Evolutionary conservation across 2,329 filamentous ascomycete species (phyloP).

Genomic region (Verticillium isaacii): DNA sequence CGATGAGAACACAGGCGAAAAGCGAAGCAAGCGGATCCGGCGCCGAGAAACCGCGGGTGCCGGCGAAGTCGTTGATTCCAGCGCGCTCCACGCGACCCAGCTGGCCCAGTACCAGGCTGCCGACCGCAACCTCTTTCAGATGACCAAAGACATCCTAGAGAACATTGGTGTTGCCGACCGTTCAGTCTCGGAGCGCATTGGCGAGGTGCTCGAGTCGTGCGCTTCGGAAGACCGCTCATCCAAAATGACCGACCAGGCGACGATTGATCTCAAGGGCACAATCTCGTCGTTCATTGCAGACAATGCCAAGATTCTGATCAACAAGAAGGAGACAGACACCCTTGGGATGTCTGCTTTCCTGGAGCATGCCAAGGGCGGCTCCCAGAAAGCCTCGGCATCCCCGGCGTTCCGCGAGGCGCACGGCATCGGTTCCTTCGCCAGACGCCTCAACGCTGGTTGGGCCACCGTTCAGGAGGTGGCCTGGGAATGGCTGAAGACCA

Average conservation of each 20-base stretch:
- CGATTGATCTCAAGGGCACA: conserved; percentile 43
- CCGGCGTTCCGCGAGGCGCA: conserved; percentile 46
- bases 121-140: conserved; percentile 51
- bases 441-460: conserved; percentile 42
- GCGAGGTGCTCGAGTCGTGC: conserved; percentile 48
- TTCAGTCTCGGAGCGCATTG: conserved; percentile 37
- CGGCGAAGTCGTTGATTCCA: conserved; percentile 49
- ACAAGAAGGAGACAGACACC: conserved; percentile 46
- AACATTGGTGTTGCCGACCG: conserved; percentile 49
- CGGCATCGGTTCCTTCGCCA: conserved; percentile 48
- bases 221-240: conserved; percentile 44
- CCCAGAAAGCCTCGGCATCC: conserved; percentile 42
- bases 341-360: conserved; percentile 57
- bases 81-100: conserved; percentile 47
- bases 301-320: conserved; percentile 46
- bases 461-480: conserved; percentile 52
- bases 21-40: conserved; percentile 61
- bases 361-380: conserved; percentile 55
- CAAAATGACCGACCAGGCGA: conserved; percentile 40
- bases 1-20: conserved; percentile 53
- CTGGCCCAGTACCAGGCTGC: conserved; percentile 52
- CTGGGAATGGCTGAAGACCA: conserved; percentile 51
- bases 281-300: conserved; percentile 49
- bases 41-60: conserved; percentile 50
- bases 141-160: conserved; percentile 50